Evolutionary conservation across 805 yeast genomes (phyloP), one percentile per base, ranked within the genome.

Genomic region (Candida sonorensis): DNA sequence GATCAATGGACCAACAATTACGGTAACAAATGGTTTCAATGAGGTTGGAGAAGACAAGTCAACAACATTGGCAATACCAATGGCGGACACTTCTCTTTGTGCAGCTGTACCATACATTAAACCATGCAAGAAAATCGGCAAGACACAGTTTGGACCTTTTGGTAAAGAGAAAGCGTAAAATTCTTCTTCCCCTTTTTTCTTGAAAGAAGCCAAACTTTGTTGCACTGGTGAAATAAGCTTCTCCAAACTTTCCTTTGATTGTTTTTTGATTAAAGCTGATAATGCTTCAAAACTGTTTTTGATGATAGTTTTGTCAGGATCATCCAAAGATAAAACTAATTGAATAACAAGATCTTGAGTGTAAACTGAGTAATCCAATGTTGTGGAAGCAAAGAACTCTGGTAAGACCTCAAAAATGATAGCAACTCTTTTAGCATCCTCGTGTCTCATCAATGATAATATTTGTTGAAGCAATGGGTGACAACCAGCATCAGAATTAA

Each of bases 1-100:
- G 61, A 92, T 92, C 52, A 92, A 70, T 24, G 98, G 98, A 62
- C 99, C 99, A 17, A 96, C 88, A 42, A 94, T 85, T 17, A 77
- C 77, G 7, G 97, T 90, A 15, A 94, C 95, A 59, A 79, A 84
- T 21, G 95, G 84, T 57, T 78, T 83, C 59, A 92, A 72, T 37
- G 72, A 76, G 9, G 73, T 67, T n/a, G 92, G 78, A 14, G 92
- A 92, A 0, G 97, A 84, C 48, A 86, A 77, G 29, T 79, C 81
- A 28, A 88, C 82, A 37, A 92, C 63, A 50, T 80, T 88, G 4
- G 95, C 92, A 49, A 92, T 85, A 36, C 86, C 96, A 50, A 80
- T 62, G 0, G 98, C 97, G 19, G 96, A 74, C 17, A 66, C 62
- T 55, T 88, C 97, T 59, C 92, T 78, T 51, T 81, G 90, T 30